Evolutionary conservation across 768 basidiomycete genomes (phyloP).

Genomic region (Auriscalpium orientale): DNA sequence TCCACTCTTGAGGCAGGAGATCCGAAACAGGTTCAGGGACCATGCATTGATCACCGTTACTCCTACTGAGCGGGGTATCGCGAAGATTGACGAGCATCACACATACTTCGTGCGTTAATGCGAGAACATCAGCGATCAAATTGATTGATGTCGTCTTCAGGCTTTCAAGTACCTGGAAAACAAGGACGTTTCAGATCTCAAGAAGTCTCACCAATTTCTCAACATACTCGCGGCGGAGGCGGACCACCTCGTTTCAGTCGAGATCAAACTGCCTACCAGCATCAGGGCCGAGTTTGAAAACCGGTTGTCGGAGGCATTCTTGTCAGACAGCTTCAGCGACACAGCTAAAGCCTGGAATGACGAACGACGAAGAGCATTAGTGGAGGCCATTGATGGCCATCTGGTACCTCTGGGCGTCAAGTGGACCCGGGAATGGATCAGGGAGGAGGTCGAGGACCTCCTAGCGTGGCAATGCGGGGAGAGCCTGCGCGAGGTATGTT

Average conservation of each 20-base stretch:
- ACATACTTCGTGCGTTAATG: slow-evolving; percentile 46
- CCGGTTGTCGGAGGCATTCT: slow-evolving; percentile 71
- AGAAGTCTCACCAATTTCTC: slow-evolving; percentile 72
- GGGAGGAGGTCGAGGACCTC: slow-evolving; percentile 85
- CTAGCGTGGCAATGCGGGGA: slow-evolving; percentile 62
- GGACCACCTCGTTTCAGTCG: slow-evolving; percentile 77
- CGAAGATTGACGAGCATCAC: slow-evolving; percentile 70
- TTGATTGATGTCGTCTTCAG: slow-evolving; percentile 31
- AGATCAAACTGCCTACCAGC: slow-evolving; percentile 58
- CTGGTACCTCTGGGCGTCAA: slow-evolving; percentile 81
- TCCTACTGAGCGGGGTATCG: slow-evolving; percentile 81
- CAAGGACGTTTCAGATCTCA: slow-evolving; percentile 67
- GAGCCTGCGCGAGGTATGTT: slow-evolving; percentile 60
- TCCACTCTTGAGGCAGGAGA: slow-evolving; percentile 72
- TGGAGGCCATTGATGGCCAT: slow-evolving; percentile 70
- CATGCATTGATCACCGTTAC: slow-evolving; percentile 71
- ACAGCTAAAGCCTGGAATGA: slow-evolving; percentile 88
- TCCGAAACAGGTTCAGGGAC: slow-evolving; percentile 67
- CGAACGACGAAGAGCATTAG: slow-evolving; percentile 69
- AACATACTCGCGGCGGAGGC: slow-evolving; percentile 86
- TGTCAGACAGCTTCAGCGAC: slow-evolving; percentile 79
- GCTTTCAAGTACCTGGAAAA: slow-evolving; percentile 89
- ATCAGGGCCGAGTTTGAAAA: slow-evolving; percentile 64
- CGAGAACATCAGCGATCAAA: slow-evolving; percentile 21
- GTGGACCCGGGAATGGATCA: slow-evolving; percentile 83